phyloP scores from a whole-genome alignment of 2,329 filamentous ascomycete species.

The Tolypocladium paradoxum region DNA sequence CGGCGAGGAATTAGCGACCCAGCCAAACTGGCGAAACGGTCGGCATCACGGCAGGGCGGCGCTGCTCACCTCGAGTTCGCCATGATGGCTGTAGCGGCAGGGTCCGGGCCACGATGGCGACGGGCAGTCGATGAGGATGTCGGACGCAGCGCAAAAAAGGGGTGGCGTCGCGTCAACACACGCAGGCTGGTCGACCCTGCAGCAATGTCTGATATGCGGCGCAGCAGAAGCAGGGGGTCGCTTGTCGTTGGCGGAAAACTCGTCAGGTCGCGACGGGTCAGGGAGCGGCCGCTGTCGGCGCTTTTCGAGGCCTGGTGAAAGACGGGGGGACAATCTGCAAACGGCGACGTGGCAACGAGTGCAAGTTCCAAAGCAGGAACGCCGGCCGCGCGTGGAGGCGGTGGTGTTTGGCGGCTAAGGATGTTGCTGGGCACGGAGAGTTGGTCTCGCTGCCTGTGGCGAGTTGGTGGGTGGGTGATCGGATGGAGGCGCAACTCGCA shows the following conservation, averaged over 20 bases:
- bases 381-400: not conserved
- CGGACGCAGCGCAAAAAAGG: not conserved
- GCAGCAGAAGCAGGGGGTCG: not conserved
- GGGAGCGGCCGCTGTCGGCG: not conserved
- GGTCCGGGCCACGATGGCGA: conserved; percentile 6
- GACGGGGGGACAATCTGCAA: not conserved
- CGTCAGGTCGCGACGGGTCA: not conserved
- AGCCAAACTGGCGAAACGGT: not conserved
- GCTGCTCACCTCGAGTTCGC: conserved; percentile 17
- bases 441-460: not conserved
- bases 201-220: not conserved
- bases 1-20: conserved; percentile 8
- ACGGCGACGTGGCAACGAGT: not conserved
- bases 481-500: not conserved
- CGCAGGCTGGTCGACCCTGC: not conserved
- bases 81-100: conserved; percentile 14
- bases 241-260: not conserved
- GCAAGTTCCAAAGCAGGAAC: not conserved
- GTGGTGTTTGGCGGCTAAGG: not conserved
- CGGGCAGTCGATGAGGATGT: not conserved
- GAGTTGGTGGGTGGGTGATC: not conserved
- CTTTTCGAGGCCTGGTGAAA: not conserved
- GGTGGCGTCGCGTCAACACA: not conserved
- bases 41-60: not conserved
- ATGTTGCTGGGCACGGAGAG: not conserved